Conservation (phyloP, 75 land plant species). For the Selaginella tamariscina region DNA sequence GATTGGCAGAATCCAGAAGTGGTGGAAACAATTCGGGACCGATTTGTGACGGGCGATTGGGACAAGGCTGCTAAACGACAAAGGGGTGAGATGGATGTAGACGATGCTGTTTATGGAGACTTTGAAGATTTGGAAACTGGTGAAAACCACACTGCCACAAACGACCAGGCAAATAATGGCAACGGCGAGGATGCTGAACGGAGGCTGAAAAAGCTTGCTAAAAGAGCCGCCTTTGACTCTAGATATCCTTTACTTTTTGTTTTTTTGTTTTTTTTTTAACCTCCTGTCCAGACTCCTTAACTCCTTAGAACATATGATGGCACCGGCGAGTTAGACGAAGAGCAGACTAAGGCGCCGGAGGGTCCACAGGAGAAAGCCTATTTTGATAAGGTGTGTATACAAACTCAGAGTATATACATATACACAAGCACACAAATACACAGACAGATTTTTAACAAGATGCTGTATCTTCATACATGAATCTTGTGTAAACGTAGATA, state of each 20-base stretch:
- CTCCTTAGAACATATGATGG: slow-evolving; percentile 52
- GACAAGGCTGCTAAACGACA: slow-evolving; percentile 46
- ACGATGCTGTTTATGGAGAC: slow-evolving; percentile 45
- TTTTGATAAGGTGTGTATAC: slow-evolving; percentile 91
- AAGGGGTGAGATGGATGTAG: slow-evolving; percentile 36
- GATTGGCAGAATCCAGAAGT: slow-evolving; percentile 55
- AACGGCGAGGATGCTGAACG: slow-evolving; percentile 45
- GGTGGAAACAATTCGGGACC: slow-evolving; percentile 61
- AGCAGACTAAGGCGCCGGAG: slow-evolving; percentile 18
- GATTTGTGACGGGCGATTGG: slow-evolving; percentile 97
- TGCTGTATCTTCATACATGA: background rate
- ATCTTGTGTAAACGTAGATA: background rate
- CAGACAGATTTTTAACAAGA: too few species aligned
- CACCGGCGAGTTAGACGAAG: slow-evolving; percentile 34
- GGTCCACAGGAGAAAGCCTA: slow-evolving; percentile 36
- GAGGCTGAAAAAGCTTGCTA: slow-evolving; percentile 82
- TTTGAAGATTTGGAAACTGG: slow-evolving; percentile 98
- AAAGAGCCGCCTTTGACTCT: slow-evolving; percentile 80
- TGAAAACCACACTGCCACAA: slow-evolving; percentile 29
- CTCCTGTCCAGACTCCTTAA: slow-evolving; percentile 29
- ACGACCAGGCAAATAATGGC: slow-evolving; percentile 16
- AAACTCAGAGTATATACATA: too few species aligned
- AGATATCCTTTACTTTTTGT: slow-evolving; percentile 62
- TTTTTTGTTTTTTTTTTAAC: background rate
- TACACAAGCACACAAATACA: too few species aligned